These are phyloP conservation scores for Lablab purpureus DNA, from an alignment of 306 rosid species.

Conservation along the genomic window DNA sequence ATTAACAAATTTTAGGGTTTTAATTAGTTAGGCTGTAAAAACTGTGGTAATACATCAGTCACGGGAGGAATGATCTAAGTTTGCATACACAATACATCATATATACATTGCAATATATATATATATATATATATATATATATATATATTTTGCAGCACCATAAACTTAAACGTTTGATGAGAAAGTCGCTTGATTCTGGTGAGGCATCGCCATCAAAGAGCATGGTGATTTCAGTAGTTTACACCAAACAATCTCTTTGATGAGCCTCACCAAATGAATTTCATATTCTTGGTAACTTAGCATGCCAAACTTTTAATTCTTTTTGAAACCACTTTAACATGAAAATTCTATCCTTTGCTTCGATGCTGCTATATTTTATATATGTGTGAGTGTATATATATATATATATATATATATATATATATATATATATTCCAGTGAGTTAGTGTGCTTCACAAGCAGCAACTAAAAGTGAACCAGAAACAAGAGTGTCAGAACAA, in stretches of 20 bases:
- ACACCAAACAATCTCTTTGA: slow-evolving; percentile 48
- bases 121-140: too few species aligned
- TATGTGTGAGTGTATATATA: too few species aligned
- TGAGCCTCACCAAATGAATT: slow-evolving; percentile 27
- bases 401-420: slow-evolving; percentile 6
- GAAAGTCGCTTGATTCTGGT: slow-evolving; percentile 44
- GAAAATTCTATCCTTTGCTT: slow-evolving; percentile 39
- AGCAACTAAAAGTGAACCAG: slow-evolving; percentile 27
- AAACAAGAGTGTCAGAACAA: slow-evolving; percentile 37
- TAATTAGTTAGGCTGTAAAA: background rate
- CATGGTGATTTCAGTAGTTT: slow-evolving; percentile 36
- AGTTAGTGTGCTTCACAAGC: slow-evolving; percentile 33
- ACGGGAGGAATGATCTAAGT: background rate
- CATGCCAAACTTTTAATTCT: slow-evolving; percentile 8
- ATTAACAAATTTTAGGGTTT: too few species aligned
- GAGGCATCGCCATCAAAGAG: slow-evolving; percentile 46
- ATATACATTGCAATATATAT: too few species aligned
- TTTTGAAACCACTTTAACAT: background rate
- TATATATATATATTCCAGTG: background rate
- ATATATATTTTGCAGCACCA: too few species aligned
- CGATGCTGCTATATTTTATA: slow-evolving; percentile 27
- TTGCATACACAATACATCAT: background rate
- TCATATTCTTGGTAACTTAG: slow-evolving; percentile 24
- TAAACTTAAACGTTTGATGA: background rate
- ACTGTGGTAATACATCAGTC: background rate